Evolutionary conservation across 2,329 filamentous ascomycete genomes (phyloP).

Genomic region (Pseudogymnoascus verrucosus): DNA sequence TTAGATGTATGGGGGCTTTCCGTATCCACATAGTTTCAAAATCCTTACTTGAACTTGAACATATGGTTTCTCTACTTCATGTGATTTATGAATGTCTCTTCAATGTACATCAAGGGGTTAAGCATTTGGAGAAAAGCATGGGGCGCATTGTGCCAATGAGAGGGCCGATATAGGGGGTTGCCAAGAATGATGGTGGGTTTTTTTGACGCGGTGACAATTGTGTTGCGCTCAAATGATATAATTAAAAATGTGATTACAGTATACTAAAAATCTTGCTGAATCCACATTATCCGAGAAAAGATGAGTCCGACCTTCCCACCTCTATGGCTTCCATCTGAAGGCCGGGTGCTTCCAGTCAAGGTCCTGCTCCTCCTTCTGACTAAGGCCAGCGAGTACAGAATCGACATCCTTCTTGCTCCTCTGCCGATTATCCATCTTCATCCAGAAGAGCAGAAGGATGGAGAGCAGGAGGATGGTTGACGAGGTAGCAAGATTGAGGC

Average conservation of each 20-base stretch:
- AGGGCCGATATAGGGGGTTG: not conserved
- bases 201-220: not conserved
- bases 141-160: no score
- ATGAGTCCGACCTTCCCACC: not conserved
- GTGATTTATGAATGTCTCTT: not conserved
- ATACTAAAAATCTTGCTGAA: not conserved
- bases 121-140: not conserved
- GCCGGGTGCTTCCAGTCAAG: slow-evolving; percentile 60
- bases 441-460: slow-evolving; percentile 47
- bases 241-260: not conserved
- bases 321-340: slow-evolving; percentile 50
- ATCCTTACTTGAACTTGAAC: not conserved
- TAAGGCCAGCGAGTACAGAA: slow-evolving; percentile 45
- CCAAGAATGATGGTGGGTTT: not conserved
- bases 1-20: not conserved
- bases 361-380: slow-evolving; percentile 45
- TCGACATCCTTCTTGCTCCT: slow-evolving; percentile 48
- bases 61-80: not conserved
- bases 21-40: not conserved
- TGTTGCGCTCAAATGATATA: not conserved
- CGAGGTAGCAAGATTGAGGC: slow-evolving; percentile 58
- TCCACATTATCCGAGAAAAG: not conserved
- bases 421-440: slow-evolving; percentile 53
- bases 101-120: not conserved
- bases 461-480: slow-evolving; percentile 46